Evolutionary conservation across 208 protist species (phyloP).

Genomic region (Crithidia sp.): DNA sequence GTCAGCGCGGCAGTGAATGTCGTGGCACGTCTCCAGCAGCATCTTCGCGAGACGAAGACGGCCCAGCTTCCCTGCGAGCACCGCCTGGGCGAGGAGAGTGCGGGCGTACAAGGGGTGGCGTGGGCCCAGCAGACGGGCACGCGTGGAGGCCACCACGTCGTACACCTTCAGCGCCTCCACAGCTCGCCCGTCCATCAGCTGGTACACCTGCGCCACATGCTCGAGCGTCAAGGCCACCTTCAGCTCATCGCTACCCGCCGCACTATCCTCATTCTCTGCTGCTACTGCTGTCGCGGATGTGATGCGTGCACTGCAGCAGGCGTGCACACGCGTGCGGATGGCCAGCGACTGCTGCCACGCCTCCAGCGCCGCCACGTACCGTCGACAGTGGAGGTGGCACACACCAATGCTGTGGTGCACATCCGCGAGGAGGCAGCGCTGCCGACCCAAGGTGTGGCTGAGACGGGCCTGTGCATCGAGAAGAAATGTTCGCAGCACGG

Average conservation of each 20-base stretch:
- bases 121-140: conserved; percentile 45
- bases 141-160: conserved; percentile 44
- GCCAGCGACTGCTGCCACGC: conserved; percentile 33
- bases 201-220: conserved; percentile 69
- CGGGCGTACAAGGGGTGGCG: conserved; percentile 44
- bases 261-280: background rate
- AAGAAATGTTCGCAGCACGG: conserved; percentile 29
- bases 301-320: background rate
- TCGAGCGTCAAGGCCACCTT: conserved; percentile 70
- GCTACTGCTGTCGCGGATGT: background rate
- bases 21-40: conserved; percentile 12
- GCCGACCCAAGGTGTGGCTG: conserved; percentile 35
- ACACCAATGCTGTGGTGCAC: conserved; percentile 68
- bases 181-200: conserved; percentile 11
- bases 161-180: conserved; percentile 51
- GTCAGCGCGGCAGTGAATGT: background rate
- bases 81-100: conserved; percentile 35
- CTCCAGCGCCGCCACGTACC: conserved; percentile 28
- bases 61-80: conserved; percentile 44
- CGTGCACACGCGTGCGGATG: conserved; percentile 27
- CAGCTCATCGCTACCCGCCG: conserved; percentile 22
- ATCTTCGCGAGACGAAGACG: conserved; percentile 23
- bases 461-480: conserved; percentile 34
- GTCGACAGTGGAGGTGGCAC: conserved; percentile 42
- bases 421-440: conserved; percentile 55